Percentiles rank a stretch among this genome's conserved stretches.
These are phyloP conservation scores for Eleusine indica DNA, from an alignment of 176 grass and related monocot genomes.

Conservation along the genomic window DNA sequence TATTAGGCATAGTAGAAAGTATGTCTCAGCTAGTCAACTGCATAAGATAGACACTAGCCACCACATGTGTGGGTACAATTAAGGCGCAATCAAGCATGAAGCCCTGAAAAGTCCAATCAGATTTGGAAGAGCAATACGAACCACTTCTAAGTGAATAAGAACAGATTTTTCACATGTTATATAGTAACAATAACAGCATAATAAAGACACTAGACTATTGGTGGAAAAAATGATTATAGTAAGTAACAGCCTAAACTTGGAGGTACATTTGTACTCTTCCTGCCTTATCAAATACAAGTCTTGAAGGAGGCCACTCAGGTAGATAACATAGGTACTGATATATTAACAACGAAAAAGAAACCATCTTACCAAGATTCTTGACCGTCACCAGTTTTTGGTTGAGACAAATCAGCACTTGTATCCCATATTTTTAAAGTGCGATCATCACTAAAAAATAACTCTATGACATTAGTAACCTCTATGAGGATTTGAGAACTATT, in stretches of 20 bases:
- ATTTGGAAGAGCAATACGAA: neutral
- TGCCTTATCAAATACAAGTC: neutral
- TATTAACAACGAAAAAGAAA: neutral
- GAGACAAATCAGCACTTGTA: constrained; percentile 60
- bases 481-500: neutral
- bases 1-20: constrained; percentile 3
- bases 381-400: constrained; percentile 46
- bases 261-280: constrained; percentile 12
- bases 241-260: constrained; percentile 13
- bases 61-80: neutral
- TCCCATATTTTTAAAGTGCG: constrained; percentile 92
- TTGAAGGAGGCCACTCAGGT: neutral
- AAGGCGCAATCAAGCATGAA: constrained; percentile 11
- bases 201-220: neutral
- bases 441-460: constrained; percentile 77
- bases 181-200: neutral
- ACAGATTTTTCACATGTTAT: neutral
- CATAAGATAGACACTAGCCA: constrained; percentile 7
- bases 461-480: constrained; percentile 33
- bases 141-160: constrained; percentile 18
- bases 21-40: constrained; percentile 25
- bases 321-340: constrained; percentile 25
- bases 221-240: constrained; percentile 15
- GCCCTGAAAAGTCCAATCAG: constrained; percentile 1
- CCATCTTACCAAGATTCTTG: constrained; percentile 71